Percentiles rank a stretch among this genome's conserved stretches.
Conservation (phyloP, 805 yeast species). For the Candida berthetii region DNA sequence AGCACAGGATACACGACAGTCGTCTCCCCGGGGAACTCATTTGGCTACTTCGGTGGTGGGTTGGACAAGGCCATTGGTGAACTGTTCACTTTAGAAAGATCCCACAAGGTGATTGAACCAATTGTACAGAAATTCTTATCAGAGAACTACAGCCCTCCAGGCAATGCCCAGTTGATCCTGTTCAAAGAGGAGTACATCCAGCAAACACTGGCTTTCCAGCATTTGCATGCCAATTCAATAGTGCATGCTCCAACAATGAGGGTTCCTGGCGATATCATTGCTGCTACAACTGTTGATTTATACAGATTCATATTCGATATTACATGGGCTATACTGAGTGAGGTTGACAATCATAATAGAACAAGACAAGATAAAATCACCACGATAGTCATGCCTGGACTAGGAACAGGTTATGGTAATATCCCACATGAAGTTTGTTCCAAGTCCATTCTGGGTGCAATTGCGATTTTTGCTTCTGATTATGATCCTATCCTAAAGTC, state of each 20-base stretch:
- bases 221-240: constrained; percentile 21
- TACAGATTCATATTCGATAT: constrained; percentile 27
- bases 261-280: constrained; percentile 20
- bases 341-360: constrained; percentile 8
- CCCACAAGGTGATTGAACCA: constrained; percentile 18
- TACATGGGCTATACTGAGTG: constrained; percentile 27
- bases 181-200: constrained; percentile 12
- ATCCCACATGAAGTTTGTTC: constrained; percentile 25
- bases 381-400: constrained; percentile 27
- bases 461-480: constrained; percentile 16
- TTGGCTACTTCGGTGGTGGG: constrained; percentile 35
- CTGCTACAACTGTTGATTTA: neutral
- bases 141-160: constrained; percentile 25
- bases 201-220: constrained; percentile 24
- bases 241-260: constrained; percentile 36
- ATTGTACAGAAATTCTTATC: constrained; percentile 12
- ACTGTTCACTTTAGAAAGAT: constrained; percentile 12
- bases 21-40: constrained; percentile 35
- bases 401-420: constrained; percentile 34
- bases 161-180: constrained; percentile 20
- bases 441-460: constrained; percentile 29
- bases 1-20: constrained; percentile 15
- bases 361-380: constrained; percentile 12
- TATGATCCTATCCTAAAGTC: constrained; percentile 4
- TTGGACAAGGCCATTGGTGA: constrained; percentile 28